Evolutionary conservation across 345 rosid genomes (phyloP).

Genomic region (Nephelium lappaceum): DNA sequence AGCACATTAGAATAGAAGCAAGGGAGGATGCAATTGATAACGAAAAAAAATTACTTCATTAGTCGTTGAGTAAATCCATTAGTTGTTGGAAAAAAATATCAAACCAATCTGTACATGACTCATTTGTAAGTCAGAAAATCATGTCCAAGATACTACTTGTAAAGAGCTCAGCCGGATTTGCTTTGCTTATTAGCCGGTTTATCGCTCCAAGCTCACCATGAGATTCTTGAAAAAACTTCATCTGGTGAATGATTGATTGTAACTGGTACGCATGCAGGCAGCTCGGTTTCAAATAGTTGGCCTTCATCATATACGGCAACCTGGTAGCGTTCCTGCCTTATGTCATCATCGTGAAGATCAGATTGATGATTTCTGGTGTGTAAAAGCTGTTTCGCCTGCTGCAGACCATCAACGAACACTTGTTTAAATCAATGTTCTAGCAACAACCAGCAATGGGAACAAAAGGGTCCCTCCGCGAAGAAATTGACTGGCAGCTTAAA

Average conservation of each 20-base stretch:
- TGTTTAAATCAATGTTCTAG: conserved; percentile 20
- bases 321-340: too few relatives aligned
- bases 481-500: conserved; percentile 30
- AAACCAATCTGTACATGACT: conserved; percentile 22
- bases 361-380: background rate
- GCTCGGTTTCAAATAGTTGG: conserved; percentile 5
- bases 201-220: background rate
- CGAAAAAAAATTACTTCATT: background rate
- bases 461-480: conserved; percentile 39
- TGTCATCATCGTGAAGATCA: background rate
- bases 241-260: background rate
- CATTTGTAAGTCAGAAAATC: conserved; percentile 28
- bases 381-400: conserved; percentile 30
- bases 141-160: conserved; percentile 14
- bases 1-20: background rate
- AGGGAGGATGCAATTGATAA: background rate
- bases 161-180: conserved; percentile 10
- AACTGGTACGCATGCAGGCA: background rate
- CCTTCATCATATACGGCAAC: background rate
- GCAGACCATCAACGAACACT: conserved; percentile 25
- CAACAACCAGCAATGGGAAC: conserved; percentile 59
- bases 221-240: conserved; percentile 1
- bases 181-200: background rate
- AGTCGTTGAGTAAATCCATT: background rate
- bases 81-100: background rate